These are phyloP conservation scores for Backusella circina DNA, from an alignment of 192 early-diverging fungal species.

Conservation along the genomic window DNA sequence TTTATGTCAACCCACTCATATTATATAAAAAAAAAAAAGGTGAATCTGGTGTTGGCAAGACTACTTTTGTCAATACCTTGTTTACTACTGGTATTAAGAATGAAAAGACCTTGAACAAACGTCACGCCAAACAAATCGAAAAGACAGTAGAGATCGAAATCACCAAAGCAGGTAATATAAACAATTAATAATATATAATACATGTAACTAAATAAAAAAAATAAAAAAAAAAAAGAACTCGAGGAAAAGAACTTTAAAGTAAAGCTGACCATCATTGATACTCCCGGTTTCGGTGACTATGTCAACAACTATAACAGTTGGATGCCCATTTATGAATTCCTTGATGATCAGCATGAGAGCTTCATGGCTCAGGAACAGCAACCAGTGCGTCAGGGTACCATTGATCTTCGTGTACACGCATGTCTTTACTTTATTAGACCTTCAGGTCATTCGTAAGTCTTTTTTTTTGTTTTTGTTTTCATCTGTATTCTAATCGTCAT, in stretches of 20 bases:
- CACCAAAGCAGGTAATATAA: constrained; percentile 91
- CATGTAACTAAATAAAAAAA: not conserved
- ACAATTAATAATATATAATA: constrained; percentile 1
- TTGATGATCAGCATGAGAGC: constrained; percentile 90
- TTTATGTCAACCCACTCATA: too few species aligned
- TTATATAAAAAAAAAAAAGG: too few species aligned
- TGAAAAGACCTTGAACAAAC: constrained; percentile 35
- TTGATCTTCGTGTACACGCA: constrained; percentile 90
- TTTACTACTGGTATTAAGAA: constrained; percentile 71
- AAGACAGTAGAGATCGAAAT: constrained; percentile 98
- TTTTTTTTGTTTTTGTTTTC: not conserved
- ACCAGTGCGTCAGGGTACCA: constrained; percentile 79
- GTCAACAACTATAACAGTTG: constrained; percentile 96
- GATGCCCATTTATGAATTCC: constrained; percentile 93
- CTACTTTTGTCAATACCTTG: constrained; percentile 98
- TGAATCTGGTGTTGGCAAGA: constrained; percentile 93
- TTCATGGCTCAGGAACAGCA: constrained; percentile 90
- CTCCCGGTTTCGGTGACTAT: constrained; percentile 96
- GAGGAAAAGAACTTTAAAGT: constrained; percentile 94
- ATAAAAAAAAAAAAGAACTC: constrained; percentile 55
- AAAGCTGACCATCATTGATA: constrained; percentile 91
- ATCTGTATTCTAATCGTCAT: constrained; percentile 4
- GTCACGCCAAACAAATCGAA: constrained; percentile 89
- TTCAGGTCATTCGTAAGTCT: constrained; percentile 80
- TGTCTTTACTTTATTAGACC: constrained; percentile 97